Evolutionary conservation across 2,329 filamentous ascomycete genomes (phyloP).

Genomic region (Cercospora zeae-maydis): DNA sequence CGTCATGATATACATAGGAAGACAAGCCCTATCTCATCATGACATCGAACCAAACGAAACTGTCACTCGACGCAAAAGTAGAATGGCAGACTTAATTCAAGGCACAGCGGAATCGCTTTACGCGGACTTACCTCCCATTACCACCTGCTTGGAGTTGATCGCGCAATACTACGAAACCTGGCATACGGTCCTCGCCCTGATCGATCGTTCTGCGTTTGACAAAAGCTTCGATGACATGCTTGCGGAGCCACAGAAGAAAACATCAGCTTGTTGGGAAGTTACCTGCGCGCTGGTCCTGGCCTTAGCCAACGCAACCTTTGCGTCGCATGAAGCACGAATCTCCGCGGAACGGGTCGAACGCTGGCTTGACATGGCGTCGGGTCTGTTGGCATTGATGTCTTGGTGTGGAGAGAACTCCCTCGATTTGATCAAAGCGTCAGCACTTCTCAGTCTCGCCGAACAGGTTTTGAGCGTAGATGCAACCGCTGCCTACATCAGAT

Average conservation of each 20-base stretch:
- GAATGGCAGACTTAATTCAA: background rate
- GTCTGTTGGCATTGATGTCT: constrained; percentile 1
- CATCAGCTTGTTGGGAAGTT: constrained; percentile 7
- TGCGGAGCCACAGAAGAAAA: background rate
- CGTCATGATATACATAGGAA: constrained; percentile 11
- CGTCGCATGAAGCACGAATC: constrained; percentile 5
- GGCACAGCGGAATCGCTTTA: constrained; percentile 7
- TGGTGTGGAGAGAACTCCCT: constrained; percentile 6
- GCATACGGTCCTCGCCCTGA: constrained; percentile 9
- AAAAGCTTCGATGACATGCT: constrained; percentile 3
- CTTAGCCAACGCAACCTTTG: constrained; percentile 15
- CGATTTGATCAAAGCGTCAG: constrained; percentile 1
- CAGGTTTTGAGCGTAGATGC: constrained; percentile 11
- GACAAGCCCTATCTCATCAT: background rate
- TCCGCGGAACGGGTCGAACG: background rate
- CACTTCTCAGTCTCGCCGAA: constrained; percentile 13
- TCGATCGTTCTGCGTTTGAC: constrained; percentile 5
- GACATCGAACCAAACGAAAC: background rate
- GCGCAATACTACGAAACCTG: constrained; percentile 17
- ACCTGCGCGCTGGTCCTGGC: constrained; percentile 7
- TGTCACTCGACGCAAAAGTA: background rate
- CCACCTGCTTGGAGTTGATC: constrained; percentile 10
- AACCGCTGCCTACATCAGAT: constrained; percentile 13
- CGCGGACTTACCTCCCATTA: constrained; percentile 7
- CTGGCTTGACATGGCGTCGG: constrained; percentile 14